Evolutionary conservation across 106 monocot genomes (phyloP), one percentile per base, ranked within the genome.

Genomic region (Apostasia ramifera): DNA sequence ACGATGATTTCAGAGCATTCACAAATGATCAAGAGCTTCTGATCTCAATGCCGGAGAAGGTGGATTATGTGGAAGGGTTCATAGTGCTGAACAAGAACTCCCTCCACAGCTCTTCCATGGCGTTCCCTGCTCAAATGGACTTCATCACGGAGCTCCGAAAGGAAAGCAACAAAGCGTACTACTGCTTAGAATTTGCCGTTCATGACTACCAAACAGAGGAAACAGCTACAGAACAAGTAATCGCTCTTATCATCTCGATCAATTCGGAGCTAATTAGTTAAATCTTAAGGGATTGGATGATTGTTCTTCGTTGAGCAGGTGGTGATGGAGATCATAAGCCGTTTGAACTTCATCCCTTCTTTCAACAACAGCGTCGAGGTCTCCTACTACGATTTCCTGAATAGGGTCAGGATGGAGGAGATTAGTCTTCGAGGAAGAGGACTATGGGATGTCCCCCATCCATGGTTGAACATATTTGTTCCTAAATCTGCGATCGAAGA

Each of bases 381-480:
- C 15, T 85, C 88, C 63, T 88, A 88, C 72, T 88, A 81, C 65
- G 85, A 88, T 74, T 92, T 92, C 68, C 81, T 92, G 2, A 81
- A 92, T 26, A 85, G 92, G 68, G 92, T 92, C 43, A 83, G 83
- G 40, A 67, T 76, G 85, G 92, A 88, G 67, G 88, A 92, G 76
- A 59, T 76, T 57, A 88, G 66, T 55, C 68, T 92, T 5, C 78
- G 85, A 66, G 42, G 61, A 12, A 78, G 56, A 53, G 85, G 85
- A 2, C 67, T 88, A 13, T 92, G 92, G 85, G 85, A 92, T 44
- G 85, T 88, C 1, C 82, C 87, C 44, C 92, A 92, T 46, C 88
- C 92, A 37, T 92, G 92, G 92, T 68, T 92, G 4, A 92, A 88
- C 77, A 83, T 92, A 83, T 83, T 92, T 78, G 88, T 92, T 44